phyloP scores from a whole-genome alignment of 1,139 yeast species.

The Hansenula sp. region DNA sequence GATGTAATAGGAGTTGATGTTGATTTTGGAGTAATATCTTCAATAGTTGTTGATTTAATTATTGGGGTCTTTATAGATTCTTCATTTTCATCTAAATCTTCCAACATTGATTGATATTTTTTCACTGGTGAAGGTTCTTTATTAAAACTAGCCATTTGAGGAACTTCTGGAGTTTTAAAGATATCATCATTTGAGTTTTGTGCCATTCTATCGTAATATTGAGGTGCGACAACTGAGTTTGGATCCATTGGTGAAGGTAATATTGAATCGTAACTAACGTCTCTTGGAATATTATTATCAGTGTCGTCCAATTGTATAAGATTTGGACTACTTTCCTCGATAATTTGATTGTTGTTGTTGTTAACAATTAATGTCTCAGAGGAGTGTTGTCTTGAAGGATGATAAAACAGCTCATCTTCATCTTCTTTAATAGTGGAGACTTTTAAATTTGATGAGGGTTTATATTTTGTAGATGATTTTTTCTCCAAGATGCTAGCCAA shows the following conservation, averaged over 20 bases:
- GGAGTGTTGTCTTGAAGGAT: not conserved
- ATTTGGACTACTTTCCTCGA: conserved; percentile 4
- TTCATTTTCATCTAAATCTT: conserved; percentile 6
- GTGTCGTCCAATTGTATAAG: conserved; percentile 26
- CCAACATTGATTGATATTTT: conserved; percentile 11
- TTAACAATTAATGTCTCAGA: conserved; percentile 6
- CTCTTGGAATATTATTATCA: not conserved
- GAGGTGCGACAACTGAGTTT: not conserved
- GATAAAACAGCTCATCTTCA: not conserved
- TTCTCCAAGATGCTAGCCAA: conserved; percentile 32
- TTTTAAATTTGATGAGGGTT: not conserved
- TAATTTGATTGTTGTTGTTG: conserved; percentile 4
- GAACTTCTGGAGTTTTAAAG: conserved; percentile 21
- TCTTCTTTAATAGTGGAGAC: conserved; percentile 12
- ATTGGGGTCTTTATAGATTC: conserved; percentile 10
- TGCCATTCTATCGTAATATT: not conserved
- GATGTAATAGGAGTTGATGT: not conserved
- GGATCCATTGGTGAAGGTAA: not conserved
- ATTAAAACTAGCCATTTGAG: conserved; percentile 6
- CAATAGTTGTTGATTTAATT: not conserved
- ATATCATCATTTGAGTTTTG: conserved; percentile 12
- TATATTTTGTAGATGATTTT: conserved; percentile 23
- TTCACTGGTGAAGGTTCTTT: not conserved
- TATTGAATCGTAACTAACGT: not conserved
- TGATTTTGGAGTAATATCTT: not conserved